phyloP scores from a whole-genome alignment of 2,329 filamentous ascomycete species.

The Colletotrichum tofieldiae region DNA sequence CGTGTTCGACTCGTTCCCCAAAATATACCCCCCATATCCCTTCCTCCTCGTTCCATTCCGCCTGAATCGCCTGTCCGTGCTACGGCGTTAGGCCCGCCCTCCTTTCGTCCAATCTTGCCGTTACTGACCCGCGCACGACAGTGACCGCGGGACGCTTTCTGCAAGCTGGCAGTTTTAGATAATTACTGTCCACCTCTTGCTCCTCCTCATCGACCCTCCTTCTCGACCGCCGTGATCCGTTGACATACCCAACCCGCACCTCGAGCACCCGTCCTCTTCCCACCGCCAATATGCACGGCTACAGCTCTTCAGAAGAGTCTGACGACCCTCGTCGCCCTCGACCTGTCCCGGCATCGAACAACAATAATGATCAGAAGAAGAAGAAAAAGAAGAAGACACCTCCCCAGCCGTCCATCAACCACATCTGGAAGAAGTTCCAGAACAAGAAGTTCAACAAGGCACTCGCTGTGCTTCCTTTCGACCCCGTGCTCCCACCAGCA shows the following conservation, averaged over 20 bases:
- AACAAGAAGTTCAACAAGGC: conserved; percentile 75
- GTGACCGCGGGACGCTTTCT: not conserved
- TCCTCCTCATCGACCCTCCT: not conserved
- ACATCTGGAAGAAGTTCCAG: conserved; percentile 75
- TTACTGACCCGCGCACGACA: conserved; percentile 22
- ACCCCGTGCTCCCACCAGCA: conserved; percentile 68
- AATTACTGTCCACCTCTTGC: not conserved
- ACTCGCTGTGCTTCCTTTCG: conserved; percentile 76
- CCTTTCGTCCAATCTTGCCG: conserved; percentile 3
- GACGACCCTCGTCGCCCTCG: conserved; percentile 61
- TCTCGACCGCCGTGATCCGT: conserved; percentile 11
- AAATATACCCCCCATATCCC: conserved; percentile 24
- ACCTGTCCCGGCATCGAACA: conserved; percentile 52
- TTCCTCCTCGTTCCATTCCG: conserved; percentile 1
- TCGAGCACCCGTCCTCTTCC: not conserved
- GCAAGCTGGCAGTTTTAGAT: conserved; percentile 15
- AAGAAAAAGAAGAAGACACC: conserved; percentile 73
- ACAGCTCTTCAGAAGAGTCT: conserved; percentile 66
- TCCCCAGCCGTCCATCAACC: conserved; percentile 77
- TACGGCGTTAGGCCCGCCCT: conserved; percentile 1
- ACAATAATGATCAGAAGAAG: conserved; percentile 63
- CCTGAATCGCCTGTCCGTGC: conserved; percentile 35
- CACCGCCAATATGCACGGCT: conserved; percentile 57
- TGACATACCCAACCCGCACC: not conserved
- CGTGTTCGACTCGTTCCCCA: not conserved